Evolutionary conservation across 2,329 filamentous ascomycete species (phyloP), one percentile per base, ranked within the genome.

Genomic region (Purpureocillium lavendulum): DNA sequence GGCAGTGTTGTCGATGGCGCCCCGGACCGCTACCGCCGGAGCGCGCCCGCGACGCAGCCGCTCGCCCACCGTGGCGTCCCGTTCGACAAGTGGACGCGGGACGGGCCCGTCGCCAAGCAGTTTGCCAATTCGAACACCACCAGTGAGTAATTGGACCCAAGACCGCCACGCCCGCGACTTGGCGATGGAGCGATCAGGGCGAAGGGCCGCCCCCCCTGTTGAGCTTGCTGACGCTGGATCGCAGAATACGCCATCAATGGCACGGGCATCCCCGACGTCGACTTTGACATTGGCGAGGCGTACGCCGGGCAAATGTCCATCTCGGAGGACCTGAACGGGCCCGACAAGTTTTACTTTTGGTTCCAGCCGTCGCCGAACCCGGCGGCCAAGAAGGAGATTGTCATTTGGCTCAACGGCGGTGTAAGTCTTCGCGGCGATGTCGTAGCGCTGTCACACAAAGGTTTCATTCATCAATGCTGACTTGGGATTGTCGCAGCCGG

Each of bases 261-360:
- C 24, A 70, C 66, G 2, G 67, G 62, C 2, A 69, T 84, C 40
- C 81, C 80, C 2, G 76, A 82, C 17, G 76, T 84, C 4, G 57
- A 71, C 36, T 84, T 81, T 46, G 78, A 84, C 44, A 64, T 82
- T 40, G 67, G 69, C 40, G 74, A 79, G 56, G 74, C 69, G 0
- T 78, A 77, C 51, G 65, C 74, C 32, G 75, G 75, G 17, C 59
- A 75, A 30, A 56, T 79, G 15, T 73, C 75, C 9, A 76, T 78
- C 42, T 56, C 48, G 13, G 67, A 70, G 4, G 54, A 62, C 38
- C 50, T 60, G 0, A 52, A 70, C 30, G 57, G 57, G 31, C 48
- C 41, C 4, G 53, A 58, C 17, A 58, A 73, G 51, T 28, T 37
- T 11, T 74, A 65, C 49, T 75, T 74, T 48, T 74, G 67, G 66